Base-by-base conservation (phyloP, 495 filamentous ascomycete species). In the Talaromyces ruber region DNA sequence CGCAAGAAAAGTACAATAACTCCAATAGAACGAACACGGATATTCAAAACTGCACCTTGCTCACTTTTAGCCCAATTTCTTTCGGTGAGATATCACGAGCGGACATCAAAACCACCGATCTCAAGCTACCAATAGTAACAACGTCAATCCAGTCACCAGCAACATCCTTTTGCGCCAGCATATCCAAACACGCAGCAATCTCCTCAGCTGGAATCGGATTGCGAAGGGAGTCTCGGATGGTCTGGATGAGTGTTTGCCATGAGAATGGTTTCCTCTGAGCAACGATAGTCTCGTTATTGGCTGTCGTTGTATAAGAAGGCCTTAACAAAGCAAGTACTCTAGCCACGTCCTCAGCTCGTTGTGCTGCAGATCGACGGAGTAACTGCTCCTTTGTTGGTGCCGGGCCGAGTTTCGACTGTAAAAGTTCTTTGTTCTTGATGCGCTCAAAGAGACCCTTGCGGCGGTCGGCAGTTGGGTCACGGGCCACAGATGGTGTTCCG, bases 111-210 rank as follows among this genome's bases (percentile, higher is more conserved):
- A 80, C 75, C 18, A 80, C 75, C 1, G 76, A 75, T 55, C 70
- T 72, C 63, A 77, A 67, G 30, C 72, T 64, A 11, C 74, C 74
- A 59, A 80, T 66, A n/a, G 68, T 71, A 21, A 80, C 76, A 58
- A 80, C 59, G 28, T 67, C 74, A 25, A 80, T 65, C 77, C 77
- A 80, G 47, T 77, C 67, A 28, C 76, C 77, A 47, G 77, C 77
- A 60, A 80, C 67, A 39, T 72, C 71, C 16, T 71, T 28, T 54
- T 74, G 72, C 3, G 74, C 71, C 58, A 81, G 64, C 8, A 81
- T 71, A 55, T 79, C 76, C 64, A 81, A 55, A 60, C 78, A 81
- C 16, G 68, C 64, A 56, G 73, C 72, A 12, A 77, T 73, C 60
- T 81, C 78, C 6, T 75, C 69, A 11, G 43, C 59, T 3, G 76